Percentiles rank a stretch among this genome's conserved stretches.
phyloP scores from a whole-genome alignment of 129 eudicot species.

The Chrysanthemum lavandulifolium region DNA sequence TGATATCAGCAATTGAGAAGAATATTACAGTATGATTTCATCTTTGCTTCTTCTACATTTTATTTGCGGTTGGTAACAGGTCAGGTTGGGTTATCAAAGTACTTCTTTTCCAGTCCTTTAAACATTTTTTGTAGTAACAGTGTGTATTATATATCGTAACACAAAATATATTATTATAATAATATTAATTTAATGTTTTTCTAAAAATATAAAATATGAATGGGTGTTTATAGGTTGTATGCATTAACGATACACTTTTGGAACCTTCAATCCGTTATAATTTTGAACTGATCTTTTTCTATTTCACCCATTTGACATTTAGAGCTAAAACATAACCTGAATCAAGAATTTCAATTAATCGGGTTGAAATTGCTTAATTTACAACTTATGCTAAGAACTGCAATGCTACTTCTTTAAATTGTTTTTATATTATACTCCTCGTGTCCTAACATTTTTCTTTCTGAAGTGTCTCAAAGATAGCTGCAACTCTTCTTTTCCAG shows the following conservation, averaged over 20 bases:
- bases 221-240: too few species aligned
- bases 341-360: too few species aligned
- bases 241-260: too few species aligned
- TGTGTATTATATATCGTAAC: too few species aligned
- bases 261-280: too few species aligned
- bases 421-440: not conserved
- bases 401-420: not conserved
- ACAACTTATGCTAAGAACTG: not conserved
- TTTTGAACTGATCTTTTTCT: not conserved
- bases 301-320: too few species aligned
- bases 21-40: conserved; percentile 70
- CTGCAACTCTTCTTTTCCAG: not conserved
- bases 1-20: conserved; percentile 77
- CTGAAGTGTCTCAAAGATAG: not conserved
- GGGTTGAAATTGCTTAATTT: too few species aligned
- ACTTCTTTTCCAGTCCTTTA: not conserved
- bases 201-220: too few species aligned
- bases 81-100: not conserved
- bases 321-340: too few species aligned
- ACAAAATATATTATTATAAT: too few species aligned
- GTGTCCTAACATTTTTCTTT: conserved; percentile 2
- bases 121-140: too few species aligned
- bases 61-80: not conserved
- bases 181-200: too few species aligned
- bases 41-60: conserved; percentile 3